Percentiles rank a stretch among this genome's conserved stretches.
These are phyloP conservation scores for Chalara sp. DNA, from an alignment of 2,329 filamentous ascomycete genomes.

Conservation along the genomic window DNA sequence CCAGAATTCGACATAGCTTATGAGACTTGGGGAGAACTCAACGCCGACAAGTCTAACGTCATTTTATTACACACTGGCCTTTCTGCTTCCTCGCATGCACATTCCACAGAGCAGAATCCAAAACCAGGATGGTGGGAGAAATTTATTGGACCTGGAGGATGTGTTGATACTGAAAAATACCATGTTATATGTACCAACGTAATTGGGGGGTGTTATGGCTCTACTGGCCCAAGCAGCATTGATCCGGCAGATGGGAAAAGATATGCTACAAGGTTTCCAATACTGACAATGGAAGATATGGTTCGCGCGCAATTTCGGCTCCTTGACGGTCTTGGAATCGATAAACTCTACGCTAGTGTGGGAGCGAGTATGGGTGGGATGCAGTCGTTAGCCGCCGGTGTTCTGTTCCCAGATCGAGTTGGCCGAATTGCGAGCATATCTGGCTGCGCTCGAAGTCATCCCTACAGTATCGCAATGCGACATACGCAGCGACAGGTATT, in stretches of 20 bases:
- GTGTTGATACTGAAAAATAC: conserved; percentile 86
- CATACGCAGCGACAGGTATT: conserved; percentile 96
- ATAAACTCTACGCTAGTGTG: conserved; percentile 81
- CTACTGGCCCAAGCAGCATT: conserved; percentile 77
- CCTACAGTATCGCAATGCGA: conserved; percentile 97
- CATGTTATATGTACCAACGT: conserved; percentile 96
- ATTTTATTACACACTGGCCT: conserved; percentile 91
- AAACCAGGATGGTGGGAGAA: conserved; percentile 98
- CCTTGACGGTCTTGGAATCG: conserved; percentile 70
- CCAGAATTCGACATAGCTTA: conserved; percentile 87
- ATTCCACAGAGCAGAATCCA: conserved; percentile 79
- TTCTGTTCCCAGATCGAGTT: conserved; percentile 76
- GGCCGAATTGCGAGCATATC: conserved; percentile 81
- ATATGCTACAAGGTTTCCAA: conserved; percentile 93
- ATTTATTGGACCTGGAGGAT: conserved; percentile 84
- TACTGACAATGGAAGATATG: conserved; percentile 96
- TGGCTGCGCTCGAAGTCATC: conserved; percentile 89
- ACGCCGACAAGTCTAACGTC: conserved; percentile 75
- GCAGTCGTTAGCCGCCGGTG: conserved; percentile 85
- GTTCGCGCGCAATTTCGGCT: conserved; percentile 90
- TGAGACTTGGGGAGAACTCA: conserved; percentile 83
- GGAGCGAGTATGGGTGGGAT: conserved; percentile 98
- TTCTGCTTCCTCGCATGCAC: conserved; percentile 94
- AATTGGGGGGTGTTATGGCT: conserved; percentile 91
- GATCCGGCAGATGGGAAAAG: conserved; percentile 82